Evolutionary conservation across 139 green algal species (phyloP).

Genomic region (Chlorella vulgaris): DNA sequence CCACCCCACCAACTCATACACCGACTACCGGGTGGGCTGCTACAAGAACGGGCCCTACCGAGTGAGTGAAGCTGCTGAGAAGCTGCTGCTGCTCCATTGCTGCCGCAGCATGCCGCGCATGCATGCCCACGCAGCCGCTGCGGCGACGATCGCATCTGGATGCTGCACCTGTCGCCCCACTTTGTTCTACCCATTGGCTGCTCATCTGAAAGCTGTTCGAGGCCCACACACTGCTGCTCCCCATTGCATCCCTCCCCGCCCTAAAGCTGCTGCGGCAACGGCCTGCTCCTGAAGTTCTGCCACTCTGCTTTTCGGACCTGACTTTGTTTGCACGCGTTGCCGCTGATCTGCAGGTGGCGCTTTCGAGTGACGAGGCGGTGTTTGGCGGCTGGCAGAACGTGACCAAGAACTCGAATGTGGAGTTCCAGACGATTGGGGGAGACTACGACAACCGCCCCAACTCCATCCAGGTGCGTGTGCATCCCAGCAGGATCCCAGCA

Average conservation of each 20-base stretch:
- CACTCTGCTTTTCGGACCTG: too few relatives aligned
- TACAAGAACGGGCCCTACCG: slow-evolving; percentile 70
- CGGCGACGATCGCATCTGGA: too few relatives aligned
- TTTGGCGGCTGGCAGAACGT: slow-evolving; percentile 90
- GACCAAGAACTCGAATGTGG: slow-evolving; percentile 60
- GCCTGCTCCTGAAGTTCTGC: too few relatives aligned
- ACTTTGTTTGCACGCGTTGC: background rate
- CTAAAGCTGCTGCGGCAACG: too few relatives aligned
- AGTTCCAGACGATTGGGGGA: slow-evolving; percentile 46
- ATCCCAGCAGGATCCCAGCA: background rate
- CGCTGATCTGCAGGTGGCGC: slow-evolving; percentile 58
- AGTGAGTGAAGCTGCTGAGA: slow-evolving; percentile 34
- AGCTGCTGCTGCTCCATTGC: too few relatives aligned
- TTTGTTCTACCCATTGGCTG: too few relatives aligned
- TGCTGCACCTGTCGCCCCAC: too few relatives aligned
- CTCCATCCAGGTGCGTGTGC: slow-evolving; percentile 57
- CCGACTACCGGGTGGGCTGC: slow-evolving; percentile 89
- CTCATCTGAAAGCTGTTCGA: too few relatives aligned
- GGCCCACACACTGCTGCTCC: too few relatives aligned
- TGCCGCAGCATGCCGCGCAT: too few relatives aligned
- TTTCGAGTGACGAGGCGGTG: slow-evolving; percentile 84
- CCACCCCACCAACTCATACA: slow-evolving; percentile 90
- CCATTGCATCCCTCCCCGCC: too few relatives aligned
- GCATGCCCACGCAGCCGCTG: too few relatives aligned
- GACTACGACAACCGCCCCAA: slow-evolving; percentile 72